Percentiles rank a stretch among this genome's conserved stretches.
These are phyloP conservation scores for Ilex asprella DNA, from an alignment of 257 asterid species.

Conservation along the genomic window DNA sequence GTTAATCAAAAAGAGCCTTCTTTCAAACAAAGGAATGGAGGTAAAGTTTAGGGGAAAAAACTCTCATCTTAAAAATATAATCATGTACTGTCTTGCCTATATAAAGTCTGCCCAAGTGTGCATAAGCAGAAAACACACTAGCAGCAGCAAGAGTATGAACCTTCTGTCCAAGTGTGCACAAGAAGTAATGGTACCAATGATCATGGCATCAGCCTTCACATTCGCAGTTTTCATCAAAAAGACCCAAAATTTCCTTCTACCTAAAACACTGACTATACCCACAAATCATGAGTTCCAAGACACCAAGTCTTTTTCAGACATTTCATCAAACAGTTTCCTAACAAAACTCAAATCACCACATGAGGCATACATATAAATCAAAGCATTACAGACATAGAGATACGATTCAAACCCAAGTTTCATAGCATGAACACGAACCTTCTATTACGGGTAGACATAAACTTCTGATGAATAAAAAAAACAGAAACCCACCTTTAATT, in stretches of 20 bases:
- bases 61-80: conserved; percentile 14
- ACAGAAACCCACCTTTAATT: no score
- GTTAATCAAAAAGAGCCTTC: no score
- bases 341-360: conserved; percentile 24
- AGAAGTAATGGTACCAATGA: no score
- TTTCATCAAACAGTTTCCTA: conserved; percentile 35
- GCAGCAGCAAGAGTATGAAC: conserved; percentile 29
- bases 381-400: conserved; percentile 30
- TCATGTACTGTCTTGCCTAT: conserved; percentile 31
- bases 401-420: conserved; percentile 32
- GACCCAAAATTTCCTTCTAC: conserved; percentile 19
- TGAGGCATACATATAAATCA: conserved; percentile 20
- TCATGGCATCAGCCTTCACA: conserved; percentile 32
- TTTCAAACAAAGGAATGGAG: no score
- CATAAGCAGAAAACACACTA: conserved; percentile 40
- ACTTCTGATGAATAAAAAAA: no score
- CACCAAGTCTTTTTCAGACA: conserved; percentile 39
- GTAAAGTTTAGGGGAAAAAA: no score
- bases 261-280: conserved; percentile 28
- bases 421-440: conserved; percentile 22
- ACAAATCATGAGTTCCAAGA: conserved; percentile 45
- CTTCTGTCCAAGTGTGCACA: no score
- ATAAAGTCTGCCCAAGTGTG: conserved; percentile 35
- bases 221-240: conserved; percentile 14
- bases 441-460: no score